Evolutionary conservation across 257 asterid species (phyloP), one percentile per base, ranked within the genome.

Genomic region (Asclepias syriaca): DNA sequence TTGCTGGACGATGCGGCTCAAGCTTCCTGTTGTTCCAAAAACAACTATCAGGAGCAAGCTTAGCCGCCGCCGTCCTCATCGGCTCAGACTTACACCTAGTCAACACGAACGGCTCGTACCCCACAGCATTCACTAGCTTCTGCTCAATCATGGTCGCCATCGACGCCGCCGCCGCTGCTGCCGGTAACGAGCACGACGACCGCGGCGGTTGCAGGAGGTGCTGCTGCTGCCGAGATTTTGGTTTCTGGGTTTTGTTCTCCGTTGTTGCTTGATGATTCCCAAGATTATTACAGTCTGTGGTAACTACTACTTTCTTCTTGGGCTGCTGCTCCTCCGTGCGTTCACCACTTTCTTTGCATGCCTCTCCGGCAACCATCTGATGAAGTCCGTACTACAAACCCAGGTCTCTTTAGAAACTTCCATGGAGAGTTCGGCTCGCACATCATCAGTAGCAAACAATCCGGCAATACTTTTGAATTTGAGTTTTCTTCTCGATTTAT

Each of bases 21-120:
- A 87, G 76, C 78, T 90, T 84, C 83, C 83, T 74, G 24, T 90
- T 89, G 73, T 89, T 93, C 97, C 98, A 90, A 77, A 78, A 85
- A 69, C 96, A 91, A 15, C 89, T 72, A 67, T 90, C 97, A 21
- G 95, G 91, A 83, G 87, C 46, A 8, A 93, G 90, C 82, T 89
- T 93, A 78, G 92, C 90, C 75, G 96, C 92, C 39, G 97, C 97
- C 19, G 96, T 85, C 53, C 93, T 86, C 98, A 93, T 87, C 63
- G 98, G 98, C 92, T 93, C 98, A 8, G 98, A 93, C 83, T 91
- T 93, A 74, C 98, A 93, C 78, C 98, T 81, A 0, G 96, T 89
- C 82, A 91, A 80, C 79, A 75, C 99, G 37, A 87, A 85, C 75
- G 98, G 98, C 91, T 95, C 99, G 68, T 90, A 86, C 19, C 79